phyloP scores from a whole-genome alignment of 2,329 filamentous ascomycete species.

The Trichoderma lentiforme region DNA sequence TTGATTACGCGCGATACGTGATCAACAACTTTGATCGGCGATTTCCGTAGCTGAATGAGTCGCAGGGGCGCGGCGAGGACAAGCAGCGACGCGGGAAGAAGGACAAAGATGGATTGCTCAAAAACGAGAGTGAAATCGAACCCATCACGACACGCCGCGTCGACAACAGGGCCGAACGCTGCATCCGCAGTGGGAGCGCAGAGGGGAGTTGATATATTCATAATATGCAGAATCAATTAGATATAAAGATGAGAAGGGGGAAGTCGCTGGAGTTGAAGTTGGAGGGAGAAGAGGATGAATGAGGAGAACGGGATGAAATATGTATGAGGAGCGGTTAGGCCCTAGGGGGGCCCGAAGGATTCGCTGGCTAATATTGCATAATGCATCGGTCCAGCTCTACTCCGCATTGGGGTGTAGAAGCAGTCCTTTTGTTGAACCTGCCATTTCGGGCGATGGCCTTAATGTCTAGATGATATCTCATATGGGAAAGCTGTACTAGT shows the following conservation, averaged over 20 bases:
- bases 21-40: conserved; percentile 27
- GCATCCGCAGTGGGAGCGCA: conserved; percentile 26
- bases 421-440: conserved; percentile 4
- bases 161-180: conserved; percentile 27
- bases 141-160: conserved; percentile 34
- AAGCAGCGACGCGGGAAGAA: conserved; percentile 31
- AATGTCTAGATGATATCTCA: background rate
- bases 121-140: conserved; percentile 53
- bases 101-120: conserved; percentile 35
- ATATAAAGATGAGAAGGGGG: background rate
- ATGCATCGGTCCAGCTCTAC: background rate
- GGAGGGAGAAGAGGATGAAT: no score
- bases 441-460: background rate
- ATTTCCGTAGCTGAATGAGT: conserved; percentile 27
- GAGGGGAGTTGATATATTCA: conserved; percentile 25
- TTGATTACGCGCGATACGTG: conserved; percentile 27
- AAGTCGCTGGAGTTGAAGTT: background rate
- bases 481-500: background rate
- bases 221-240: background rate
- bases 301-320: background rate
- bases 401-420: background rate
- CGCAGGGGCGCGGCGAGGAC: conserved; percentile 33
- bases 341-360: background rate
- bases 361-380: conserved; percentile 7
- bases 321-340: background rate